Evolutionary conservation across 371 early-diverging fungal genomes (phyloP), one percentile per base, ranked within the genome.

Genomic region (Mucor mucedo): DNA sequence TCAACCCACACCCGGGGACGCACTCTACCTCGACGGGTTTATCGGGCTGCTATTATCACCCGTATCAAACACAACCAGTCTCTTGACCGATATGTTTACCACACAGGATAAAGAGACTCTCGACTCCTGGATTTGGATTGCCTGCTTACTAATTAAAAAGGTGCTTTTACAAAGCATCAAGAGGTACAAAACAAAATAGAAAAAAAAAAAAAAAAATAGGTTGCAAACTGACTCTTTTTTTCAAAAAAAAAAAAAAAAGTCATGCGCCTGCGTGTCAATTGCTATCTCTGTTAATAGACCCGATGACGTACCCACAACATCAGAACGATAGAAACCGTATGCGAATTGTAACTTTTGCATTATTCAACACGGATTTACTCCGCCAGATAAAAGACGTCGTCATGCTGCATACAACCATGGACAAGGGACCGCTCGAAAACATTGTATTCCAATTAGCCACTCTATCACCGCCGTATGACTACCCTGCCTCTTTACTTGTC

Each of bases 111-210:
- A 35, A 8, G 60, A 68, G 4, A 28, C 35, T 2, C 13, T 62
- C 5, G 74, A 77, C 47, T 55, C 63, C 2, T 60, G 66, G 50
- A n/a, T 68, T 35, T 71, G 77, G 74, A 58, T 58, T 3, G 13
- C 53, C 5, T 53, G 63, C 14, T 54, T 73, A 28, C n/a, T 73
- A 5, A 55, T 70, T 10, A 66, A 70, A 47, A 70, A 65, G 40
- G 70, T 68, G 5, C 14, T 73, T 0, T 33, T 73, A 35, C 61
- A 58, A 6, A 53, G 55, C n/a, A 58, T 60, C 14, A 39, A 54
- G 8, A 28, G 41, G 50, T 28, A 28, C 6, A 30, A 41, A 41
- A 52, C 52, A 40, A n/a, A 39, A 29, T 42, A 9, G 35, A 28
- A 16, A n/a, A n/a, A n/a, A n/a, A n/a, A n/a, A n/a, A n/a, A n/a